Evolutionary conservation across 1,284 basidiomycete genomes (phyloP), one percentile per base, ranked within the genome.

Genomic region (Melampsora abietis-canadensis): DNA sequence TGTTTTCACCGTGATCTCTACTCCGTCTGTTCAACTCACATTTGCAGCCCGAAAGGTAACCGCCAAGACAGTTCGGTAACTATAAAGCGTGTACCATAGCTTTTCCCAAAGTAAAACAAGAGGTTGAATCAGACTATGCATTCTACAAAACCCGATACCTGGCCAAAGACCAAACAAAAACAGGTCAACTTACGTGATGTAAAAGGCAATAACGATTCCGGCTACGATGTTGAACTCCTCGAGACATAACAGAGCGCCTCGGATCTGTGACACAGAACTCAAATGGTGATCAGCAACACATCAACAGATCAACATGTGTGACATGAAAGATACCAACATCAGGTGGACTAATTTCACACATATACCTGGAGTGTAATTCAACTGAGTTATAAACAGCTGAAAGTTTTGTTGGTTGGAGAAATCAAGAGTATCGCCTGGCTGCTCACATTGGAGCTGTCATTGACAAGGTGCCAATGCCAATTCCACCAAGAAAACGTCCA

Each of bases 401-500:
- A 21, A 14, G 19, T 34, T 24, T 57, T 57, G 21, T 44, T 57
- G n/a, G 8, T 57, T 57, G 19, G 31, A 44, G 15, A 4, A 62
- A 34, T 2, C 30, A 48, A 61, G 10, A 2, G 24, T 30, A 27
- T 21, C 4, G 21, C 27, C 24, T 31, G 60, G 48, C 21, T 65
- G 17, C 70, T 73, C 64, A 76, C 61, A 76, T 67, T 6, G 78
- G 78, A 27, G 77, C 75, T 44, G 47, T 60, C 54, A 76, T 77
- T 19, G 57, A 61, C 6, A 79, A 66, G 0, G 68, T n/a, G 17
- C 78, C 78, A 21, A 79, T 72, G 17, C 78, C 78, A 12, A 79
- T 60, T 5, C 78, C 78, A 30, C 77, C 76, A 7, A 77, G 57
- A 27, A 76, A 63, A 12, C 81, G 78, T 10, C 81, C 82, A 14